phyloP scores from a whole-genome alignment of 495 filamentous ascomycete genomes.

The Pyrenopolyporus hunteri region DNA sequence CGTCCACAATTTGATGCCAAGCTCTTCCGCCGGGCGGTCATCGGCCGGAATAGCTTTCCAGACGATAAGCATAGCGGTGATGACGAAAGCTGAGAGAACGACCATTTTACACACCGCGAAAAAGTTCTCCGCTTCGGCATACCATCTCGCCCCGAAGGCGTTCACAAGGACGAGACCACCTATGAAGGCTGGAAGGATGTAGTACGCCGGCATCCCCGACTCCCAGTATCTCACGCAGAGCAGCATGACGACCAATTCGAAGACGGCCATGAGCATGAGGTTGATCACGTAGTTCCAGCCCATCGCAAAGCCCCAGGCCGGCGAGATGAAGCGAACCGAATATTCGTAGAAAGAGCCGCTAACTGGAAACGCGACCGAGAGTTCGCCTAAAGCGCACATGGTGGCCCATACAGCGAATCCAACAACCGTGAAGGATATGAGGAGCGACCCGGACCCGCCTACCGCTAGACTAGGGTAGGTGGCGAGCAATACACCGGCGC shows the following conservation, averaged over 20 bases:
- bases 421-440: conserved; percentile 55
- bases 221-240: conserved; percentile 59
- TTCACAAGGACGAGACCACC: conserved; percentile 57
- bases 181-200: conserved; percentile 54
- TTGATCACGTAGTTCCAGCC: conserved; percentile 70
- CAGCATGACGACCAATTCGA: conserved; percentile 54
- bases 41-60: conserved; percentile 43
- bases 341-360: conserved; percentile 59
- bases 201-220: conserved; percentile 43
- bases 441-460: conserved; percentile 65
- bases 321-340: conserved; percentile 67
- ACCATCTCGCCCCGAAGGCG: conserved; percentile 63
- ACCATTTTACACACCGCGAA: conserved; percentile 55
- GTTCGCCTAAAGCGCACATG: conserved; percentile 65
- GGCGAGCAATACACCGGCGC: conserved; percentile 69
- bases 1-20: conserved; percentile 45
- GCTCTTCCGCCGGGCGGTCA: conserved; percentile 10
- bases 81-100: conserved; percentile 47
- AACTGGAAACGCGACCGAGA: conserved; percentile 65
- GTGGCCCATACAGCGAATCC: conserved; percentile 45
- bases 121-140: conserved; percentile 61
- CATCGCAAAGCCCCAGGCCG: conserved; percentile 76
- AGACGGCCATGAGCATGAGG: conserved; percentile 56
- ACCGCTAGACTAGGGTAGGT: conserved; percentile 63
- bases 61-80: conserved; percentile 49